Evolutionary conservation across 2,329 filamentous ascomycete species (phyloP).

Genomic region (Cyphellophora attinorum): DNA sequence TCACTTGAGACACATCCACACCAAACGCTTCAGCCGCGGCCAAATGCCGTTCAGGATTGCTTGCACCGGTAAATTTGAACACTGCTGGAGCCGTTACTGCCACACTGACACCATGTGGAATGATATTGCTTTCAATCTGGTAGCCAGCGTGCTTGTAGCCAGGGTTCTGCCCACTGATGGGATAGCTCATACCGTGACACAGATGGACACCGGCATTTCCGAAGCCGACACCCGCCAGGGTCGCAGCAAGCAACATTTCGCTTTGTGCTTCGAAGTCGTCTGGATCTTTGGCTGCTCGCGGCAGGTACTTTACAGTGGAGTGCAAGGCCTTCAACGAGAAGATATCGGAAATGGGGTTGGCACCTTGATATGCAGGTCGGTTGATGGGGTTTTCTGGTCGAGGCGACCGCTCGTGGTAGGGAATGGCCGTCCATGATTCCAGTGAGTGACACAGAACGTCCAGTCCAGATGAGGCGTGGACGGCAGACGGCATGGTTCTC

Average conservation of each 20-base stretch:
- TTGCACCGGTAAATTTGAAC: conserved; percentile 84
- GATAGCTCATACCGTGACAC: conserved; percentile 90
- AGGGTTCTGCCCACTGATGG: conserved; percentile 90
- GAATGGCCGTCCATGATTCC: conserved; percentile 96
- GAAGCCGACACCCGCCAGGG: conserved; percentile 89
- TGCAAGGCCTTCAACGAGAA: conserved; percentile 82
- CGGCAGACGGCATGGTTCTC: conserved; percentile 86
- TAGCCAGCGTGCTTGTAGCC: conserved; percentile 88
- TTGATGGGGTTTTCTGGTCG: conserved; percentile 82
- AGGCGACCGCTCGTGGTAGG: conserved; percentile 76
- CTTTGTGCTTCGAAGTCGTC: conserved; percentile 88
- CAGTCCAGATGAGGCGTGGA: conserved; percentile 82
- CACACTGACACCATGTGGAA: conserved; percentile 92
- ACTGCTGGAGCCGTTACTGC: conserved; percentile 89
- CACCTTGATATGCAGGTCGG: conserved; percentile 88
- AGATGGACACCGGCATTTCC: conserved; percentile 94
- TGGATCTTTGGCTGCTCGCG: conserved; percentile 74
- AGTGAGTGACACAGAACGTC: conserved; percentile 93
- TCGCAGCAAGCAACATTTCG: conserved; percentile 91
- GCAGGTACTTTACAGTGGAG: conserved; percentile 83
- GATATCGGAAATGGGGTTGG: conserved; percentile 95
- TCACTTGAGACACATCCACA: conserved; percentile 78
- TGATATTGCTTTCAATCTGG: conserved; percentile 63
- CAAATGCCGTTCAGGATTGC: conserved; percentile 86
- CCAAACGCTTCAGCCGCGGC: conserved; percentile 84